phyloP scores from a whole-genome alignment of 371 early-diverging fungal species.

The Parasitella parasitica region DNA sequence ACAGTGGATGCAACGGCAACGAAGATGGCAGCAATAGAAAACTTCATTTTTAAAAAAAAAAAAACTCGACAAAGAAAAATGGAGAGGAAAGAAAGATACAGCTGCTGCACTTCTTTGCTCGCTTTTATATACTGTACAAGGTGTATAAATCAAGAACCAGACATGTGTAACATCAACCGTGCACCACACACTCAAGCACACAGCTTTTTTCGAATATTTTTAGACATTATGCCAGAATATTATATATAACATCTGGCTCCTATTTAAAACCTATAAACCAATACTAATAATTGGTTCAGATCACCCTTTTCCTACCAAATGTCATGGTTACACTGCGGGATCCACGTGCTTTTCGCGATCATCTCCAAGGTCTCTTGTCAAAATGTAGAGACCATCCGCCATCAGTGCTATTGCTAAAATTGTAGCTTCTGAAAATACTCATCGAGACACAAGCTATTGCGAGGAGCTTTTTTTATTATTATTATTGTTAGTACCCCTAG shows the following conservation, averaged over 20 bases:
- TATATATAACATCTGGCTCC: not conserved
- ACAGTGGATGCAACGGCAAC: slow-evolving; percentile 12
- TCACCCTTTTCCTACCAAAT: too few species aligned
- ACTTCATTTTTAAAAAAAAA: slow-evolving; percentile 13
- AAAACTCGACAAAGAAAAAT: not conserved
- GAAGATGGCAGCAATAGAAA: slow-evolving; percentile 14
- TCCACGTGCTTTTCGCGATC: not conserved
- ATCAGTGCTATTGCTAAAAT: too few species aligned
- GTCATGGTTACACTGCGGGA: not conserved
- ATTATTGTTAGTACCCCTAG: not conserved
- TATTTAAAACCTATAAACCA: not conserved
- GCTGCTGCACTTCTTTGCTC: too few species aligned
- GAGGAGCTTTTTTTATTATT: not conserved
- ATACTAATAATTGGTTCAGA: not conserved
- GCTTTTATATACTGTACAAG: slow-evolving; percentile 4
- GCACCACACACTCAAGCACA: slow-evolving; percentile 10
- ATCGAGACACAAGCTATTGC: not conserved
- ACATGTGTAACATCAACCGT: slow-evolving; percentile 15
- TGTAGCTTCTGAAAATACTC: not conserved
- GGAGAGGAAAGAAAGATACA: not conserved
- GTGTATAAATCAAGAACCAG: slow-evolving; percentile 7
- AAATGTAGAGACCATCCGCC: too few species aligned
- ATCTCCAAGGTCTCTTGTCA: too few species aligned
- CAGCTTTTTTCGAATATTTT: not conserved
- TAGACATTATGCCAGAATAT: not conserved